Percentiles rank a stretch among this genome's conserved stretches.
These are phyloP conservation scores for Chlamydomonas incerta DNA, from an alignment of 139 green algal genomes.

Conservation along the genomic window DNA sequence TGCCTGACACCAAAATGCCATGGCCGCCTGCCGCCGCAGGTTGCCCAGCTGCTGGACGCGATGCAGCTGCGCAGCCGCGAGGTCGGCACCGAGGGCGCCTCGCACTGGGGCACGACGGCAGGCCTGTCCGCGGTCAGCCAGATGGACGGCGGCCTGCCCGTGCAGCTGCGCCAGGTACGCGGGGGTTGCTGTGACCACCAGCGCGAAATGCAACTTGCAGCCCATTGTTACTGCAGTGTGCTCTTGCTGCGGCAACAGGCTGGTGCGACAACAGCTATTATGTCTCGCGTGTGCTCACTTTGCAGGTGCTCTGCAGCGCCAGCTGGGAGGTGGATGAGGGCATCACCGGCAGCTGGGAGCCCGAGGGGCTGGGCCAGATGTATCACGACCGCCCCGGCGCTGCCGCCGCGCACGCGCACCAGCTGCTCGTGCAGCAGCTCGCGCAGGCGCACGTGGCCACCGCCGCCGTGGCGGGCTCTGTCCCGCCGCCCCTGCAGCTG, in stretches of 20 bases:
- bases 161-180: conserved; percentile 18
- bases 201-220: too few species aligned
- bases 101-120: background rate
- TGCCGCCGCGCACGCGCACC: background rate
- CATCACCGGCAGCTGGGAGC: conserved; percentile 21
- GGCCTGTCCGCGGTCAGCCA: conserved; percentile 17
- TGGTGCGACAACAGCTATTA: too few species aligned
- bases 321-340: conserved; percentile 20
- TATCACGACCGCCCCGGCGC: too few species aligned
- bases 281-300: too few species aligned
- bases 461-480: too few species aligned
- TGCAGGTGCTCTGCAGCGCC: background rate
- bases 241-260: too few species aligned
- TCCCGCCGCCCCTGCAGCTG: too few species aligned
- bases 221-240: too few species aligned
- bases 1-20: too few species aligned
- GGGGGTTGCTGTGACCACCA: too few species aligned
- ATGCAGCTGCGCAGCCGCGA: background rate
- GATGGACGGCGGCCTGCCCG: conserved; percentile 9
- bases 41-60: conserved; percentile 32
- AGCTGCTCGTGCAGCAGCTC: background rate
- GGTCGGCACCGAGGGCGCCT: background rate
- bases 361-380: too few species aligned
- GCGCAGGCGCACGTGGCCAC: too few species aligned
- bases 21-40: background rate